Evolutionary conservation across 2,329 filamentous ascomycete genomes (phyloP), one percentile per base, ranked within the genome.

Genomic region (Xylaria digitata): DNA sequence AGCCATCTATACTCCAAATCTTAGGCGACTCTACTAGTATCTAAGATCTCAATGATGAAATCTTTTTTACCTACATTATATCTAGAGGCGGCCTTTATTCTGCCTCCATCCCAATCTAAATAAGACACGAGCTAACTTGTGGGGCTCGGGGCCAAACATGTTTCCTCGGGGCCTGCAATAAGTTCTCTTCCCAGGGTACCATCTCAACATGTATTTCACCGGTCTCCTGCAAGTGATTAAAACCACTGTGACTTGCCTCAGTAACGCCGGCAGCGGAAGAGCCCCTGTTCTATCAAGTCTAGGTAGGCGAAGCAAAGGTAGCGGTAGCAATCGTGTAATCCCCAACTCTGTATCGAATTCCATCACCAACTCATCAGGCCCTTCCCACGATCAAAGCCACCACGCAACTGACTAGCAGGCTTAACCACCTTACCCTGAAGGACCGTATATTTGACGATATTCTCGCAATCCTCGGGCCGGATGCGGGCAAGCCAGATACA

Each of bases 361-460:
- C 13, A 48, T 76, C 77, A 98, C 96, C 96, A 99, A 82, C 95
- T 98, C 77, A 93, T 87, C 73, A 97, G 62, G 8, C 93, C 92
- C 77, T 84, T 93, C 63, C 84, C 85, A 52, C 96, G 84, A 83
- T 99, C 94, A 80, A 98, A 99, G 0, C 96, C 96, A 30, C 92
- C 96, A 67, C 96, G 83, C 70, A 99, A 79, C 83, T 98, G 94
- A 62, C 85, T 86, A 76, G 90, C 91, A 0, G 94, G 93, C 84
- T 97, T 97, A 59, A 98, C 89, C 30, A 98, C 89, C 83, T 97
- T 98, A 26, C 96, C 96, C 82, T 97, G 92, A 75, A 98, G 79
- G 2, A 99, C 86, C 0, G 96, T 98, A 78, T 92, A 97, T 76
- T 89, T 86, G 49, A 99, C 88, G 67, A 99, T 88, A 70, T 96